Percentiles rank a stretch among this genome's conserved stretches.
Evolutionary conservation across 164 flowering plant genomes (phyloP).

Genomic region (Tinospora cordifolia): DNA sequence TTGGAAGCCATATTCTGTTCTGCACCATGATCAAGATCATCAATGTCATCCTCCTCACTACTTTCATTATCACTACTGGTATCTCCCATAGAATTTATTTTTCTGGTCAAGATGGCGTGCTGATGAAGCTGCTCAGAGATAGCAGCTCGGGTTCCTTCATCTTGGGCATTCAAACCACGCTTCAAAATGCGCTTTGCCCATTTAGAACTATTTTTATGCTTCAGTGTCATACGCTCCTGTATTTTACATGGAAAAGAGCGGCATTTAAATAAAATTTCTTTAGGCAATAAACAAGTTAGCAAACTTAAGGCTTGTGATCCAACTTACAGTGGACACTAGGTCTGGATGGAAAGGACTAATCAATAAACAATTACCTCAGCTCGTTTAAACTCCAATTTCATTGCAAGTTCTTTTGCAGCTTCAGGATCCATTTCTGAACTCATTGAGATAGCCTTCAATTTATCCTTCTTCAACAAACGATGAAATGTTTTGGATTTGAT

Average conservation of each 20-base stretch:
- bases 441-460: slow-evolving; percentile 34
- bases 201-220: slow-evolving; percentile 65
- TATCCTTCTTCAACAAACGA: slow-evolving; percentile 66
- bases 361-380: slow-evolving; percentile 57
- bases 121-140: slow-evolving; percentile 69
- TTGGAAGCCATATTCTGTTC: slow-evolving; percentile 40
- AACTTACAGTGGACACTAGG: neutral
- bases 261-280: neutral
- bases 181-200: slow-evolving; percentile 72
- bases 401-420: slow-evolving; percentile 68
- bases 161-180: slow-evolving; percentile 72
- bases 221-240: slow-evolving; percentile 78
- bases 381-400: slow-evolving; percentile 72
- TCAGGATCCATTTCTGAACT: slow-evolving; percentile 63
- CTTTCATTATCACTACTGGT: slow-evolving; percentile 60
- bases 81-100: slow-evolving; percentile 71
- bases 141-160: slow-evolving; percentile 87
- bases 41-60: slow-evolving; percentile 51
- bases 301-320: neutral
- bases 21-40: slow-evolving; percentile 30
- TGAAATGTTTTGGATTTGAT: slow-evolving; percentile 82
- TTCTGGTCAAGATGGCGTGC: slow-evolving; percentile 68
- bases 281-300: neutral
- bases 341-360: neutral
- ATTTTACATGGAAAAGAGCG: slow-evolving; percentile 8